Evolutionary conservation across 805 yeast species (phyloP), one percentile per base, ranked within the genome.

Genomic region (Limtongia smithiae): DNA sequence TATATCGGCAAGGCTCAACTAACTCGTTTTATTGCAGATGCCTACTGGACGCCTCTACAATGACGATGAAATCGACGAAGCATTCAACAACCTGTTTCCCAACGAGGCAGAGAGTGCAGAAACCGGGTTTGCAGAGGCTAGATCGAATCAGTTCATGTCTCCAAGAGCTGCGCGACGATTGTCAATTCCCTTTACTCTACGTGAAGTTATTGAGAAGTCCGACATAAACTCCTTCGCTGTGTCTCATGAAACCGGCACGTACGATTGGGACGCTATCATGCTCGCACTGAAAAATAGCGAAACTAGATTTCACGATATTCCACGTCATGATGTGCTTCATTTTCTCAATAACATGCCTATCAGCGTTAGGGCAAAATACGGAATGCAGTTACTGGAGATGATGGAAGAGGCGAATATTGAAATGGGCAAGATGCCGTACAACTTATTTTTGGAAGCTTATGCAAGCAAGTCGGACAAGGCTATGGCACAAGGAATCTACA

Each of bases 361-460:
- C 15, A 41, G 39, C 2, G 54, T 49, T 32, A 43, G 70, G 17
- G 58, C 63, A 1, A 8, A 24, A 1, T 34, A 54, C 3, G 55
- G 58, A 4, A 40, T 49, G 1, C 21, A 40, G 18, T 46, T 69
- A 2, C 61, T 61, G 24, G 46, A 49, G 5, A 56, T 64, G 61
- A 39, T 64, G 44, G 46, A 48, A 48, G 24, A 31, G 11, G 35
- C 50, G 11, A 30, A 32, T 12, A 31, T 33, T 27, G 32, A 37
- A 14, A 33, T 45, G 46, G 30, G 18, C 20, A 17, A 28, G 12
- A 22, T 24, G 20, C 20, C 47, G 14, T 51, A 46, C 27, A 66
- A 69, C 32, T 41, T 50, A 6, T 48, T 64, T 22, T 63, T 68
- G 61, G 62, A 64, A 8, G 66, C 64, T 1, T 66, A 68, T 46